phyloP scores from a whole-genome alignment of 2,329 filamentous ascomycete species.

The Shiraia bambusicola region DNA sequence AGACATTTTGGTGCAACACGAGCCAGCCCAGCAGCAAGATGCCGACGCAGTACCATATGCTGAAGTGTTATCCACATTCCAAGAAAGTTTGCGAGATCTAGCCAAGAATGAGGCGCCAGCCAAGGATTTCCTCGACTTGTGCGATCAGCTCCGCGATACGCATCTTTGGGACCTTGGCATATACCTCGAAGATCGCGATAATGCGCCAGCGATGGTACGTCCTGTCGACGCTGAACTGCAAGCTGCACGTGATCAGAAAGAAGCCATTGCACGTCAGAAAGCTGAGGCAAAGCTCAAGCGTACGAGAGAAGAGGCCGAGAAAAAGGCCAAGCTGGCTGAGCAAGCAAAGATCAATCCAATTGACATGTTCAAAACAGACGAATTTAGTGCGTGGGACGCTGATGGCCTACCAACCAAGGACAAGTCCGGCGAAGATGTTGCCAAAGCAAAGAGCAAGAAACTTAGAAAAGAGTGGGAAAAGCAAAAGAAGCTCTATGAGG shows the following conservation, averaged over 20 bases:
- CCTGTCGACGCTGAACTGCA: constrained; percentile 63
- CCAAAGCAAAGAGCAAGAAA: constrained; percentile 79
- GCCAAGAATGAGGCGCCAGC: constrained; percentile 54
- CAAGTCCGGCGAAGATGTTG: constrained; percentile 74
- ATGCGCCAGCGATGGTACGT: constrained; percentile 72
- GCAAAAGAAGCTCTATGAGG: constrained; percentile 81
- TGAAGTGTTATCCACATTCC: constrained; percentile 53
- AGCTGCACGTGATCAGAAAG: constrained; percentile 56
- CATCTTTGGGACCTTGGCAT: constrained; percentile 81
- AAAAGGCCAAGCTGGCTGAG: constrained; percentile 56
- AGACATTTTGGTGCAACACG: constrained; percentile 45
- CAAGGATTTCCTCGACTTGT: constrained; percentile 73
- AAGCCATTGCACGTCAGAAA: constrained; percentile 48
- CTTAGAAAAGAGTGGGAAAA: constrained; percentile 85
- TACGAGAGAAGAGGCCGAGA: constrained; percentile 61
- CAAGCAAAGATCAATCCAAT: constrained; percentile 59
- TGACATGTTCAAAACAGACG: constrained; percentile 60
- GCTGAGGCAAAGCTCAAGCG: constrained; percentile 51
- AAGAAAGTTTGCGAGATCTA: constrained; percentile 63
- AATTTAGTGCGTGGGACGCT: constrained; percentile 78
- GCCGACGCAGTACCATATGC: constrained; percentile 48
- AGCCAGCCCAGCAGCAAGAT: constrained; percentile 30
- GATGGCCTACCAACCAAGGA: constrained; percentile 79
- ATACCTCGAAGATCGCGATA: constrained; percentile 80
- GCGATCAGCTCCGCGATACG: constrained; percentile 71